Base-by-base conservation (phyloP, 371 early-diverging fungal species). In the Apophysomyces variabilis region DNA sequence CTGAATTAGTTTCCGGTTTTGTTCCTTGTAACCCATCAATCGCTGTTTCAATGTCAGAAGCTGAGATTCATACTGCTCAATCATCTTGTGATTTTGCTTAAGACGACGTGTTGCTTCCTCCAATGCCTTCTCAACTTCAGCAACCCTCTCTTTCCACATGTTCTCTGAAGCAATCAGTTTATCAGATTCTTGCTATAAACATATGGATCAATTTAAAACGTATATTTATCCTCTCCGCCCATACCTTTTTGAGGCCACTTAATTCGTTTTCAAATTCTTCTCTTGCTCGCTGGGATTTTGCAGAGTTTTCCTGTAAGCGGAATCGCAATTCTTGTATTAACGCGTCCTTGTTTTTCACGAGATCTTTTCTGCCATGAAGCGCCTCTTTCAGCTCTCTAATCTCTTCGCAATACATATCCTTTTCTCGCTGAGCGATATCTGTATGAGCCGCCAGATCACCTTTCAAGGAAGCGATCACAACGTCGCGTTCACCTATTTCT, bases 361-460 rank as follows among this genome's bases (percentile, higher is more conserved):
- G 46, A 7, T 71, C 60, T 1, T 63, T 54, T 37, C 56, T 26
- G n/a, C 26, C 56, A 14, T 37, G 47, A 0, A 74, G 13, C 44
- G 62, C 64, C 1, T 69, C 66, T 32, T 74, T 66, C 4, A 77
- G 16, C n/a, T 80, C 78, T 18, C 66, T 66, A 12, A 80, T 72
- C 2, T 80, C 78, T 61, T 80, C 80, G 16, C 66, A 44, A 7
- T 75, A 57, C 7, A 80, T 21, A 7, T 60, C 47, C 32, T 66
- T 75, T 35, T 80, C 80, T 58, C 77, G 69, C 47, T 75, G 68
- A 46, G 72, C 68, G 3, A 76, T 73, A 46, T 80, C 77, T 9
- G 67, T 65, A 11, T 75, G 70, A 1, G 74, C 74, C 38, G 72
- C 76, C 14, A 74, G 63, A 21, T 83, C 71, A 3, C 71, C 75